Percentiles rank a stretch among this genome's conserved stretches.
Conservation (phyloP, 2,329 filamentous ascomycete species). For the Clarireedia paspali region DNA sequence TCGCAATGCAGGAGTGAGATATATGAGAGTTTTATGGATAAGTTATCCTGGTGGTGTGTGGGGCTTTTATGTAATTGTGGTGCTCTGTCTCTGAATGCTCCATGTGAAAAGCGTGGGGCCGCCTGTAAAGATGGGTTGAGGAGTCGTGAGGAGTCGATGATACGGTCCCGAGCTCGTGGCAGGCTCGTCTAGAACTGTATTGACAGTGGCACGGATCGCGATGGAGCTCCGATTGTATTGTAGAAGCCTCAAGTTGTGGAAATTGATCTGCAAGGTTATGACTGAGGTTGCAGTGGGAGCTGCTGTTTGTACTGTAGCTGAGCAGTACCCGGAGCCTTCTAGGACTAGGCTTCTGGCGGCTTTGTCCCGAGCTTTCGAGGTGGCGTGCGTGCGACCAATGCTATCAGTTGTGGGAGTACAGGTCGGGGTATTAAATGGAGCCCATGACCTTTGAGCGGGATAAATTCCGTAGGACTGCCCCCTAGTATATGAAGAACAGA, state of each 20-base stretch:
- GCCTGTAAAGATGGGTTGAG: not conserved
- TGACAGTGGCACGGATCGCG: not conserved
- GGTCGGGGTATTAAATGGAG: not conserved
- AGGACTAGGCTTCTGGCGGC: not conserved
- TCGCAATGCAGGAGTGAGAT: constrained; percentile 1
- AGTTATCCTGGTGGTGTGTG: not conserved
- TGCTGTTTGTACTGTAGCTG: no score
- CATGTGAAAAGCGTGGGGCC: constrained; percentile 2
- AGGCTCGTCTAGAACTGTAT: constrained; percentile 4
- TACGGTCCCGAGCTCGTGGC: not conserved
- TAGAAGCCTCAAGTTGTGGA: not conserved
- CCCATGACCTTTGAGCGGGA: not conserved
- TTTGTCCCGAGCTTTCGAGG: not conserved
- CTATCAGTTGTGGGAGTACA: not conserved
- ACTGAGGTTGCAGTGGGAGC: not conserved
- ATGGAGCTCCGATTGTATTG: not conserved
- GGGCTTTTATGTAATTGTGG: constrained; percentile 1
- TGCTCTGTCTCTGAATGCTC: not conserved
- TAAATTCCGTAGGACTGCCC: not conserved
- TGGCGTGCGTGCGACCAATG: not conserved
- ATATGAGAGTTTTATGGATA: constrained; percentile 4
- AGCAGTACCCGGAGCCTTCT: no score
- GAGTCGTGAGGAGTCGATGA: constrained; percentile 5
- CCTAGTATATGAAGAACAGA: not conserved
- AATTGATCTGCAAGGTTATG: not conserved